Base-by-base conservation (phyloP, 2,329 filamentous ascomycete genomes). In the Exophiala spinifera region DNA sequence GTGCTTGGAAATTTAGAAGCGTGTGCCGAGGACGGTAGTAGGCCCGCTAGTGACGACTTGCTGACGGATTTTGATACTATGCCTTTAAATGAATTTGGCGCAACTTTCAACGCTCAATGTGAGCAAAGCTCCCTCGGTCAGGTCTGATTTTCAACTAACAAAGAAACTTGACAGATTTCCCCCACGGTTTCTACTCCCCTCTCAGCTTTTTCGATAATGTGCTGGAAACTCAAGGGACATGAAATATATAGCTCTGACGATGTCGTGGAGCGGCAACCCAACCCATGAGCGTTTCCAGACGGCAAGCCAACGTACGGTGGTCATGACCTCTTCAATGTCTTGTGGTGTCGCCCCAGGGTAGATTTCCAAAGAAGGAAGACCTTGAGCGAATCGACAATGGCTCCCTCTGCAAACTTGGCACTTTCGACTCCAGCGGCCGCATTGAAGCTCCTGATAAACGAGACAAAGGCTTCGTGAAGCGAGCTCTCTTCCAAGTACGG, bases 1-100 rank as follows among this genome's bases (percentile, higher is more conserved):
- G 63, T 65, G 56, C 63, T 65, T 59, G 63, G 63, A 61, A 64
- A 59, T 51, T 59, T 61, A 61, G 62, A 64, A 59, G 52, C 28
- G 4, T 31, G 6, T 31, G 28, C 10, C 28, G 28, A 7, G 28
- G 28, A 31, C 52, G 61, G 55, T 59, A 61, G 52, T 49, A 47
- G 39, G 51, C 52, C 52, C 53, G 55, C 55, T 62, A 59, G 58
- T 62, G 59, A 63, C 59, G 62, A 65, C 61, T 65, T 65, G 52
- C 55, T 61, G 50, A 55, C 55, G 54, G 60, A 64, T 56, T 64
- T 64, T 59, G 62, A 63, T 59, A 53, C 51, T 46, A 61, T 61
- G 48, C 62, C 59, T 58, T 42, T 60, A 61, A 63, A 62, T 57
- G 63, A 52, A 60, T 59, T 63, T 59, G 61, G 59, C 55, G 53